Percentiles rank a stretch among this genome's conserved stretches.
These are phyloP conservation scores for Lichina pygmaea DNA, from an alignment of 495 filamentous ascomycete species.

Conservation along the genomic window DNA sequence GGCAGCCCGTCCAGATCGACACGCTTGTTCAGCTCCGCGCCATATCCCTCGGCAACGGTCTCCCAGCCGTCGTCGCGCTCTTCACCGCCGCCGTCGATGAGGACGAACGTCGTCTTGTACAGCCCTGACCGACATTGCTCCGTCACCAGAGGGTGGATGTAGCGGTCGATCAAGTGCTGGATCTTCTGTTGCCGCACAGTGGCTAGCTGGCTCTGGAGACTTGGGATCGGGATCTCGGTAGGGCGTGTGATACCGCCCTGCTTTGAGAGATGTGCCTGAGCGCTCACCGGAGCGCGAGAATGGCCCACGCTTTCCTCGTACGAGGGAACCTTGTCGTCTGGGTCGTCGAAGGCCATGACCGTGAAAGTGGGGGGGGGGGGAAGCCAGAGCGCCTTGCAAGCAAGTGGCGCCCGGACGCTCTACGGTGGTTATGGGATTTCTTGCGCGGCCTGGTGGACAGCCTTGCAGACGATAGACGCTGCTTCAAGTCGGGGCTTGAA, in stretches of 20 bases:
- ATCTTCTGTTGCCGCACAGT: constrained; percentile 6
- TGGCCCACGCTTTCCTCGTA: constrained; percentile 2
- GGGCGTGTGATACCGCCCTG: not conserved
- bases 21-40: not conserved
- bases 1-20: constrained; percentile 5
- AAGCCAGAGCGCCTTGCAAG: too few species aligned
- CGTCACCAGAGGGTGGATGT: constrained; percentile 9
- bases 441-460: too few species aligned
- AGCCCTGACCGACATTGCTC: constrained; percentile 5
- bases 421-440: too few species aligned
- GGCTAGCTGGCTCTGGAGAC: constrained; percentile 1
- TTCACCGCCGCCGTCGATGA: constrained; percentile 5
- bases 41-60: not conserved
- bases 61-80: not conserved
- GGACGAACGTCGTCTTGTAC: constrained; percentile 8
- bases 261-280: not conserved
- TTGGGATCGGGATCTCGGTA: not conserved
- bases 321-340: not conserved
- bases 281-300: not conserved
- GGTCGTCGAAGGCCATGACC: not conserved
- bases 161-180: constrained; percentile 3
- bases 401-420: too few species aligned
- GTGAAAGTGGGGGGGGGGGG: too few species aligned
- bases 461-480: too few species aligned
- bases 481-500: too few species aligned